Conservation (phyloP, 768 basidiomycete genomes). For the Leccinum broughii region DNA sequence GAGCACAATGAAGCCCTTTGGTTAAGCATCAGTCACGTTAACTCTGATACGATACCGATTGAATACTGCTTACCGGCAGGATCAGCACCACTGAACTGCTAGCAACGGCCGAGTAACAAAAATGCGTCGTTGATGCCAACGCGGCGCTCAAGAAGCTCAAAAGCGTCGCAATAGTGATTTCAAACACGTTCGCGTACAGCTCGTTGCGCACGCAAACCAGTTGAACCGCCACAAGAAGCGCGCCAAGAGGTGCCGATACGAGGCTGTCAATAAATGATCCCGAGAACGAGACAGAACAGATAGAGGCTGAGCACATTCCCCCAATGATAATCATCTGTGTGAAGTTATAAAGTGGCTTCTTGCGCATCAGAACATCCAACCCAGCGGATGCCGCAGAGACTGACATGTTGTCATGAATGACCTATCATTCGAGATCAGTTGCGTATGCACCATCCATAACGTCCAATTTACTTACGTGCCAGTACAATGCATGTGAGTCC, state of each 20-base stretch:
- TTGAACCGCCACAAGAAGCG: slow-evolving; percentile 71
- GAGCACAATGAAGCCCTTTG: slow-evolving; percentile 64
- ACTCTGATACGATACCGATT: not conserved
- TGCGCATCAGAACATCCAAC: slow-evolving; percentile 68
- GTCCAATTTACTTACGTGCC: slow-evolving; percentile 48
- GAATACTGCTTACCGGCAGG: slow-evolving; percentile 53
- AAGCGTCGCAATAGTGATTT: slow-evolving; percentile 78
- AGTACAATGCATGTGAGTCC: slow-evolving; percentile 70
- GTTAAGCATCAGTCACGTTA: slow-evolving; percentile 1
- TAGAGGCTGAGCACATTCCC: slow-evolving; percentile 73
- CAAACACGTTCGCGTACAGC: slow-evolving; percentile 78
- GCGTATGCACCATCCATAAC: not conserved
- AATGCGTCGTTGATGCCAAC: slow-evolving; percentile 60
- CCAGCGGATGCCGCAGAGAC: slow-evolving; percentile 70
- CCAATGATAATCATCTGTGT: slow-evolving; percentile 70
- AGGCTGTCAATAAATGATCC: slow-evolving; percentile 80
- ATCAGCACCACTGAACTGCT: slow-evolving; percentile 79
- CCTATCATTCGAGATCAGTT: slow-evolving; percentile 38
- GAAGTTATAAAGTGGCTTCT: slow-evolving; percentile 58
- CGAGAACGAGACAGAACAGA: slow-evolving; percentile 69
- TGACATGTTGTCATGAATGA: slow-evolving; percentile 80
- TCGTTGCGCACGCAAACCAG: slow-evolving; percentile 72
- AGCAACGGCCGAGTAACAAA: slow-evolving; percentile 82
- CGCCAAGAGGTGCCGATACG: slow-evolving; percentile 71
- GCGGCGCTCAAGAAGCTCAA: slow-evolving; percentile 80